Evolutionary conservation across 495 filamentous ascomycete species (phyloP).

Genomic region (Mytilinidion resinicola): DNA sequence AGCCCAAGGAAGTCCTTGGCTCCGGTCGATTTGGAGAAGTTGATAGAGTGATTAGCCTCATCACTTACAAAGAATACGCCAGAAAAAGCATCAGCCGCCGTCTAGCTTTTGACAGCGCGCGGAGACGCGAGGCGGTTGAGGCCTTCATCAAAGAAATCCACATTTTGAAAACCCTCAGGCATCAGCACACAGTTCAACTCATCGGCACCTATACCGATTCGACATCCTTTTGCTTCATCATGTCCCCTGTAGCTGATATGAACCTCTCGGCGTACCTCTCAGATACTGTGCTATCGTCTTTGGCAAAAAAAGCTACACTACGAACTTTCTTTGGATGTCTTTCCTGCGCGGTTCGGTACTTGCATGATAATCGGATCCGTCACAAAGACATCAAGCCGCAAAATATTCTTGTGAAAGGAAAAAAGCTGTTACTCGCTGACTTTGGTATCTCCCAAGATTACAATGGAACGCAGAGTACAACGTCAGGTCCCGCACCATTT

Average conservation of each 20-base stretch:
- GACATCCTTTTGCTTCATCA: conserved; percentile 28
- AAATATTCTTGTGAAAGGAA: conserved; percentile 38
- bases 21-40: conserved; percentile 6
- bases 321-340: conserved; percentile 38
- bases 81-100: conserved; percentile 6
- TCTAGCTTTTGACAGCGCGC: background rate
- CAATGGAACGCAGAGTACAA: background rate
- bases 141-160: conserved; percentile 8
- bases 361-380: conserved; percentile 33
- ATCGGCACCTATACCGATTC: conserved; percentile 34
- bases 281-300: background rate
- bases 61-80: conserved; percentile 13
- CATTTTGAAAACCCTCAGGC: conserved; percentile 10
- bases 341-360: conserved; percentile 31
- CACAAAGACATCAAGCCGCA: conserved; percentile 42
- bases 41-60: conserved; percentile 8
- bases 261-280: conserved; percentile 18
- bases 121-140: background rate
- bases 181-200: conserved; percentile 11
- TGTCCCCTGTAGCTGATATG: conserved; percentile 32
- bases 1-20: conserved; percentile 8
- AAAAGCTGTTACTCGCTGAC: conserved; percentile 35
- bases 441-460: conserved; percentile 34
- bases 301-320: background rate
- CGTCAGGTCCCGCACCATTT: background rate